Evolutionary conservation across 371 early-diverging fungal species (phyloP), one percentile per base, ranked within the genome.

Genomic region (Syncephalastrum racemosum): DNA sequence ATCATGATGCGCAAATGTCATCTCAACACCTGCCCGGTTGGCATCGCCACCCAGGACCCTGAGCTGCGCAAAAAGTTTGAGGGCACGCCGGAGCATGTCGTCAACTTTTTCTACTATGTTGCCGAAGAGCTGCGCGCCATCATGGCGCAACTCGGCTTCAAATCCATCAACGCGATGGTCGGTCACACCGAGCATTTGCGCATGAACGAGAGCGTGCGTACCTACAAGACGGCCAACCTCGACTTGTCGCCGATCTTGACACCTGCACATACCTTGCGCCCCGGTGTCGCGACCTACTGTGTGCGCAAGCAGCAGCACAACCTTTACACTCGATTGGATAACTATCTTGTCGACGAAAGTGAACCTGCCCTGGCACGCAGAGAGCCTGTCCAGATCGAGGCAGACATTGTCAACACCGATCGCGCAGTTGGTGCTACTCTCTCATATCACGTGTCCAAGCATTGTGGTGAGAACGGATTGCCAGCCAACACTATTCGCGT

Each of bases 41-140:
- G 98, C 62, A 88, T 98, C 64, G 98, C 98, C 25, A 98, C 98
- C 4, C 98, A 98, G 79, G 98, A 98, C 67, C 92, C 94, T 6
- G 88, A 80, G 50, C 83, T 98, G 51, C 91, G 98, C 41, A 87
- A 88, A 62, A 96, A 95, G 82, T 98, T 98, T 68, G 87, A 80
- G 53, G 98, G 98, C 15, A 75, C 82, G 53, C 95, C 98, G 19
- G 98, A 98, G 70, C 90, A 98, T 59, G 96, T 96, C 25, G 80
- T 98, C 72, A 96, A 98, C 84, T 98, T 95, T 83, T 98, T 98
- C 83, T 87, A 88, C 80, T 98, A 94, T 66, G 82, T 98, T 59
- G 95, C 96, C 23, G 98, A 98, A 72, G 96, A 98, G 64, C 60
- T 89, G 64, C 91, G 98, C 53, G 66, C 75, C 22, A 83, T 93